Evolutionary conservation across 768 basidiomycete genomes (phyloP), one percentile per base, ranked within the genome.

Genomic region (Leccinum obscurum): DNA sequence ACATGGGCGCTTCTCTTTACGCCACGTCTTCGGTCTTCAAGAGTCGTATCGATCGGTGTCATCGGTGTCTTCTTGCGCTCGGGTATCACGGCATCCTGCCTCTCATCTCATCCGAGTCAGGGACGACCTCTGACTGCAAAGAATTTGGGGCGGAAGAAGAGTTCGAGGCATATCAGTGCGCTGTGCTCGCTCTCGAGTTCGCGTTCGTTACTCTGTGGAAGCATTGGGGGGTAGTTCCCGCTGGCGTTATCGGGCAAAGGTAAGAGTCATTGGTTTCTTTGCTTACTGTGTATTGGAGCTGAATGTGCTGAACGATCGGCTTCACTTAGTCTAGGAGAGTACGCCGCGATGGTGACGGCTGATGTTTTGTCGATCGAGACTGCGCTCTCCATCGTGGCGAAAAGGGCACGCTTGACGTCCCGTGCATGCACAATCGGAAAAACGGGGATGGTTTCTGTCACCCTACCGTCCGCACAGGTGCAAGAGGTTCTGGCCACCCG

Each of bases 201-300:
- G 84, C 85, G 0, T 73, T 92, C 22, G 80, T 83, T 0, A 75
- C 72, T 51, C 59, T 92, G 14, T 92, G 89, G 90, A 81, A 81
- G 35, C 82, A 80, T 7, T 91, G 86, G 88, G 89, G 89, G 1
- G 48, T 91, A 13, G 62, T 65, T 22, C 89, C 89, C 4, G 64
- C 74, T 24, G 85, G 79, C 0, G 83, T 89, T 14, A 77, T 86
- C 17, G 89, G 90, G 3, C 89, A 91, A 65, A 92, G 90, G 90
- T 90, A 41, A n/a, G 53, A 58, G 79, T 68, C 39, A 24, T 24
- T 24, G 24, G 10, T 48, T 62, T 53, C 20, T 26, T 20, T 20
- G 1, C 37, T 37, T n/a, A 17, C 8, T 41, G 28, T 26, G 13
- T 44, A 5, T 2, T 22, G 11, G 15, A 39, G 14, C 39, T 39